These are phyloP conservation scores for Podaxis sp. DNA, from an alignment of 768 basidiomycete genomes.

Conservation along the genomic window DNA sequence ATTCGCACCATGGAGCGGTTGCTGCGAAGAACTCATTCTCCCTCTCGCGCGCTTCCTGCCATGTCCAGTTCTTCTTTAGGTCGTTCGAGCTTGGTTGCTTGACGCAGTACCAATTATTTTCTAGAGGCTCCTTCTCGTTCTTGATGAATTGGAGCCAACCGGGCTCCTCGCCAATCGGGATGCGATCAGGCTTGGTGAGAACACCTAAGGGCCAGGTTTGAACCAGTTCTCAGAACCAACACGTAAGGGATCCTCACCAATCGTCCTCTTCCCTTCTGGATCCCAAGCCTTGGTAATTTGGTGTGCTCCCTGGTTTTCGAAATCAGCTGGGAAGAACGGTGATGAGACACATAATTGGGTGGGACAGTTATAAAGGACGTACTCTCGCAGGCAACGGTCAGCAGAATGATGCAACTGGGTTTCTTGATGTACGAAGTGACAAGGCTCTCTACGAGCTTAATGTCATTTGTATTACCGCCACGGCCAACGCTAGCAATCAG, in stretches of 20 bases:
- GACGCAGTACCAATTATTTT: conserved; percentile 61
- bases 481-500: conserved; percentile 57
- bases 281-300: conserved; percentile 60
- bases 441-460: conserved; percentile 58
- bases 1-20: conserved; percentile 51
- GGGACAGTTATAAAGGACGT: conserved; percentile 16
- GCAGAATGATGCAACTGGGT: conserved; percentile 60
- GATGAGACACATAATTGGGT: not conserved
- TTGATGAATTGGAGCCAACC: conserved; percentile 58
- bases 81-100: conserved; percentile 55
- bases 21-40: conserved; percentile 60
- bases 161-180: conserved; percentile 51
- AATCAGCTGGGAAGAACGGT: conserved; percentile 56
- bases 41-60: conserved; percentile 58
- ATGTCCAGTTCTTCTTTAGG: conserved; percentile 51
- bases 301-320: conserved; percentile 77
- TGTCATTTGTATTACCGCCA: conserved; percentile 52
- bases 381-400: conserved; percentile 69
- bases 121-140: conserved; percentile 49
- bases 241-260: conserved; percentile 44
- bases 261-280: conserved; percentile 63
- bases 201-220: conserved; percentile 44
- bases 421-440: conserved; percentile 59
- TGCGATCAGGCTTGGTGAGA: conserved; percentile 78
- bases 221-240: not conserved